Evolutionary conservation across 768 basidiomycete species (phyloP), one percentile per base, ranked within the genome.

Genomic region (Russula brevipes): DNA sequence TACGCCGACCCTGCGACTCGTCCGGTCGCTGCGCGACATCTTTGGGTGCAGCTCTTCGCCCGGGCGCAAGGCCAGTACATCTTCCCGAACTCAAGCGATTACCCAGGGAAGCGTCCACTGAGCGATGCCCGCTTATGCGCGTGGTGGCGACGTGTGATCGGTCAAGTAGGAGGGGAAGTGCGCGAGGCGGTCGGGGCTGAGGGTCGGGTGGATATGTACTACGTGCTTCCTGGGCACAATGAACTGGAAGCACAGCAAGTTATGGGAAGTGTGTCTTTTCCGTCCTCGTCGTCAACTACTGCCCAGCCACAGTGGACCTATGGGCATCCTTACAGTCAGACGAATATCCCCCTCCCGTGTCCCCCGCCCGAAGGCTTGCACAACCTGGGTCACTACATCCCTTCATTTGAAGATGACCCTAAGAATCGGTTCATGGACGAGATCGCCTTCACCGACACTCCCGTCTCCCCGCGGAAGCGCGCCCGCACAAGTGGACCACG

Each of bases 391-490:
- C 81, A 85, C 59, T 82, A 82, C 56, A 87, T 99, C 24, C 97
- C 97, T 2, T 87, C 83, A 59, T 93, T 98, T 71, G 90, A 94
- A n/a, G 97, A 99, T 70, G 94, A 97, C 73, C 95, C 97, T 7
- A 98, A 98, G 74, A 85, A 90, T 60, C 84, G 97, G 17, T 98
- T 98, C 73, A 75, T 99, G 72, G 89, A 91, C 73, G 94, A 97
- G 74, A 85, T 98, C 57, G 91, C 88, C 46, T 86, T 83, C 66
- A 89, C 83, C 53, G 83, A 77, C 59, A 82, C 82, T 49, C 80
- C 78, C 1, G 73, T 87, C 61, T 81, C 76, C 69, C 77, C 77
- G 59, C 78, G 80, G 59, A 89, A 91, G 72, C 82, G 85, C 2
- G 70, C 78, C 3, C 80, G 82, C 42, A 77, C 74, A 41, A 60